Evolutionary conservation across 106 monocot species (phyloP).

Genomic region (Dendrobium chrysotoxum): DNA sequence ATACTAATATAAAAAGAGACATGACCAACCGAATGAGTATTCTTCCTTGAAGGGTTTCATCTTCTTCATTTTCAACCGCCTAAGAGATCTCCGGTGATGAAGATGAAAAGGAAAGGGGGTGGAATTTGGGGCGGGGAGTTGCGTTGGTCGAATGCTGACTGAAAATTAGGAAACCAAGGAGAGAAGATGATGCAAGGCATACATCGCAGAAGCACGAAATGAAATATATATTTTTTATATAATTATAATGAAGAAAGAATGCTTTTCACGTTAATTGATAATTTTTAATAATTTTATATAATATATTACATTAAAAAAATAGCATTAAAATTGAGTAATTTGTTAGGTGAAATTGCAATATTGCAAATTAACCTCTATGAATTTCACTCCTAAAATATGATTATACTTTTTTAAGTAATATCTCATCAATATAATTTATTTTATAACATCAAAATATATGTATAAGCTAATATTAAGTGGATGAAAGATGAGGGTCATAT

Average conservation of each 20-base stretch:
- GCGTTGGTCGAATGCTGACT: background rate
- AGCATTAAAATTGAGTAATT: no score
- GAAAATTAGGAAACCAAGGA: background rate
- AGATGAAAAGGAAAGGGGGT: background rate
- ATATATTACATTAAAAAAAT: no score
- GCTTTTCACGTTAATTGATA: background rate
- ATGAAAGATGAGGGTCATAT: no score
- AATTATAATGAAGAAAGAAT: background rate
- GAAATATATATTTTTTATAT: background rate
- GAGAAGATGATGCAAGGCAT: background rate
- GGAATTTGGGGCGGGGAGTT: background rate
- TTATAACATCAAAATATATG: no score
- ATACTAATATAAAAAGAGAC: background rate
- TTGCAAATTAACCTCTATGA: no score
- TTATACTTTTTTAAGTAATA: no score
- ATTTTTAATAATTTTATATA: background rate
- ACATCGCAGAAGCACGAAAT: background rate
- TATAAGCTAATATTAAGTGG: no score
- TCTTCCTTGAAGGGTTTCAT: conserved; percentile 57
- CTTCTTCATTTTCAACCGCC: conserved; percentile 14
- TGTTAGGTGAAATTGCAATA: no score
- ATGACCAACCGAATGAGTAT: conserved; percentile 55
- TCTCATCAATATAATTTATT: no score
- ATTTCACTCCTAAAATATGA: no score
- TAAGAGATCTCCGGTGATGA: background rate